These are phyloP conservation scores for Cicer pinnatifidum DNA, from an alignment of 306 rosid species.

Conservation along the genomic window DNA sequence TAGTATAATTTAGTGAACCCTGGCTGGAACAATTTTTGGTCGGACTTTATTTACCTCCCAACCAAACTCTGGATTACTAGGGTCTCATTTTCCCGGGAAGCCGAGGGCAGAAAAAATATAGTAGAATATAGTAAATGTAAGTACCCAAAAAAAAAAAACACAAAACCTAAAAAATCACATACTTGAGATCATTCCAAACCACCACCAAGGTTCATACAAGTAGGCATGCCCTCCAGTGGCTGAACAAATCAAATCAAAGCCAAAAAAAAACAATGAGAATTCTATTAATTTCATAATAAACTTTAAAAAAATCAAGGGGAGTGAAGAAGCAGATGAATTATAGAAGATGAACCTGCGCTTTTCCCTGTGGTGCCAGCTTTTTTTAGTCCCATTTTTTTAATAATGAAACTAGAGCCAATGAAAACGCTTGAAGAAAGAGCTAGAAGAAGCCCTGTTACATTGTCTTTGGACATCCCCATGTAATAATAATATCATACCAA, in stretches of 20 bases:
- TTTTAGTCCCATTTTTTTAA: slow-evolving; percentile 83
- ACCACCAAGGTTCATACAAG: slow-evolving; percentile 83
- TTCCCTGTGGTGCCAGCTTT: slow-evolving; percentile 67
- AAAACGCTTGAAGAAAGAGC: slow-evolving; percentile 89
- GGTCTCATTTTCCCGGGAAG: too few relatives aligned
- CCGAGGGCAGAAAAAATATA: background rate
- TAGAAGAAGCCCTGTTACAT: slow-evolving; percentile 68
- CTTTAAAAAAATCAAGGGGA: background rate
- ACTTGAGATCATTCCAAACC: slow-evolving; percentile 92
- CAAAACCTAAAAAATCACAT: slow-evolving; percentile 46
- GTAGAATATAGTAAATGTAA: background rate
- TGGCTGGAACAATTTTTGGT: too few relatives aligned
- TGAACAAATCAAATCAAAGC: slow-evolving; percentile 44
- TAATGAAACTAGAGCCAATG: slow-evolving; percentile 84
- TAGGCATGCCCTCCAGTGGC: slow-evolving; percentile 84
- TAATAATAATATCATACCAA: background rate
- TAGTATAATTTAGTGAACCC: background rate
- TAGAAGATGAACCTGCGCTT: slow-evolving; percentile 72
- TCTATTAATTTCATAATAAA: background rate
- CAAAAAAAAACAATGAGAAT: slow-evolving; percentile 23
- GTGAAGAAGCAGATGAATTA: background rate
- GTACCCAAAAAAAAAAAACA: background rate
- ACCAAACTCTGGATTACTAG: too few relatives aligned
- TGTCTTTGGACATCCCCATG: slow-evolving; percentile 77
- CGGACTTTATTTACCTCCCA: too few relatives aligned